Conservation (phyloP, 2,329 filamentous ascomycete genomes). For the Aspergillus fructus region DNA sequence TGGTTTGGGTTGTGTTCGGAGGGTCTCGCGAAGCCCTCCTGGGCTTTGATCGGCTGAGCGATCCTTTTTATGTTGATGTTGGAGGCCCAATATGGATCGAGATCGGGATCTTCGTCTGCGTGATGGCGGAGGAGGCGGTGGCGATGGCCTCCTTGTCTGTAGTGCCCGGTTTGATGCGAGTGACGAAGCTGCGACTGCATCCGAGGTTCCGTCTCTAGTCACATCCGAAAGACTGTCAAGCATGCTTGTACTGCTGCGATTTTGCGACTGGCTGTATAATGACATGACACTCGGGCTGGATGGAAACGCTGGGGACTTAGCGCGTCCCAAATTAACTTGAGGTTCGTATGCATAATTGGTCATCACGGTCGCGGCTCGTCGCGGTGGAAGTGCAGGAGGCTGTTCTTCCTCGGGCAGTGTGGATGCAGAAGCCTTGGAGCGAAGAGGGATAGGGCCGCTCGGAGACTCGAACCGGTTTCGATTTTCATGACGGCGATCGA, state of each 20-base stretch:
- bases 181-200: constrained; percentile 50
- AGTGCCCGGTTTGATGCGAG: constrained; percentile 44
- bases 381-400: constrained; percentile 28
- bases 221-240: constrained; percentile 25
- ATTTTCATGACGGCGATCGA: neutral
- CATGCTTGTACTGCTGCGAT: constrained; percentile 24
- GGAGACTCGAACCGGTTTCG: neutral
- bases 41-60: constrained; percentile 36
- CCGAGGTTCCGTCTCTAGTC: constrained; percentile 41
- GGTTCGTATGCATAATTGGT: constrained; percentile 5
- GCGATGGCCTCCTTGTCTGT: constrained; percentile 33
- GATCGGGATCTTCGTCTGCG: constrained; percentile 38
- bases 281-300: constrained; percentile 29
- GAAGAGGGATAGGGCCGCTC: constrained; percentile 18
- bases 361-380: constrained; percentile 13
- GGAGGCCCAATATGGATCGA: constrained; percentile 35
- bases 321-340: constrained; percentile 10
- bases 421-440: constrained; percentile 13
- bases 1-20: constrained; percentile 39
- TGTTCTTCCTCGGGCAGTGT: constrained; percentile 20
- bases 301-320: constrained; percentile 15
- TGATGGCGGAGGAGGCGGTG: constrained; percentile 40
- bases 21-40: constrained; percentile 42
- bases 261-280: constrained; percentile 24
- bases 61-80: constrained; percentile 30